Evolutionary conservation across 2,329 filamentous ascomycete species (phyloP).

Genomic region (Aspergillus neoniger): DNA sequence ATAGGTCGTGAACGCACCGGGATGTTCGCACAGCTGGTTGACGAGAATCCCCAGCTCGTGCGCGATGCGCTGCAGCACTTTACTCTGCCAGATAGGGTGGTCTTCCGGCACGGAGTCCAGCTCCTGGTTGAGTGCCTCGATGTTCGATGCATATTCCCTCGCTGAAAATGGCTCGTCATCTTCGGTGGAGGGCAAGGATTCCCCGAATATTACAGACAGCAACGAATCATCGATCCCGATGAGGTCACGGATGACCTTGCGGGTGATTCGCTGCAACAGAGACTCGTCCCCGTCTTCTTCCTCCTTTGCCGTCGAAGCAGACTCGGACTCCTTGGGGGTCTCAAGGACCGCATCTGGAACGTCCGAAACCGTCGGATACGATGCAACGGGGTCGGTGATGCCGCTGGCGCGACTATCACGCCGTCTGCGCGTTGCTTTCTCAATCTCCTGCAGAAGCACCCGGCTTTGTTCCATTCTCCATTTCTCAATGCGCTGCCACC

Average conservation of each 20-base stretch:
- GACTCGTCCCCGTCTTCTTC: conserved; percentile 60
- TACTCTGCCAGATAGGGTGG: conserved; percentile 55
- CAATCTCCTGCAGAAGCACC: conserved; percentile 82
- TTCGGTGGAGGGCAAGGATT: conserved; percentile 61
- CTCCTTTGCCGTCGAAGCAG: conserved; percentile 39
- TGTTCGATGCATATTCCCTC: conserved; percentile 37
- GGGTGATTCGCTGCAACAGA: conserved; percentile 78
- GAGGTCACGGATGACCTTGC: conserved; percentile 82
- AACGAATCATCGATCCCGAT: conserved; percentile 87
- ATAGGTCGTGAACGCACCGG: conserved; percentile 86
- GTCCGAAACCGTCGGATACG: conserved; percentile 23
- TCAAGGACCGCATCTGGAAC: conserved; percentile 37
- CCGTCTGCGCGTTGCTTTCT: conserved; percentile 75
- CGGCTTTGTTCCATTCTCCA: conserved; percentile 92
- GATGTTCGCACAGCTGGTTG: conserved; percentile 79
- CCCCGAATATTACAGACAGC: conserved; percentile 83
- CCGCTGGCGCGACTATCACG: conserved; percentile 38
- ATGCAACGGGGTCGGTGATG: conserved; percentile 17
- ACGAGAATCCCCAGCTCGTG: conserved; percentile 83
- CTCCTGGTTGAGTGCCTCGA: conserved; percentile 36
- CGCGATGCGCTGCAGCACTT: conserved; percentile 79
- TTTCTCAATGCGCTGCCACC: conserved; percentile 79
- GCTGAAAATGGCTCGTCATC: conserved; percentile 23
- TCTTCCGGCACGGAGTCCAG: conserved; percentile 28
- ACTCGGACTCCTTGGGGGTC: conserved; percentile 57